phyloP scores from a whole-genome alignment of 768 basidiomycete species.

The Agaricus sinodeliciosus region DNA sequence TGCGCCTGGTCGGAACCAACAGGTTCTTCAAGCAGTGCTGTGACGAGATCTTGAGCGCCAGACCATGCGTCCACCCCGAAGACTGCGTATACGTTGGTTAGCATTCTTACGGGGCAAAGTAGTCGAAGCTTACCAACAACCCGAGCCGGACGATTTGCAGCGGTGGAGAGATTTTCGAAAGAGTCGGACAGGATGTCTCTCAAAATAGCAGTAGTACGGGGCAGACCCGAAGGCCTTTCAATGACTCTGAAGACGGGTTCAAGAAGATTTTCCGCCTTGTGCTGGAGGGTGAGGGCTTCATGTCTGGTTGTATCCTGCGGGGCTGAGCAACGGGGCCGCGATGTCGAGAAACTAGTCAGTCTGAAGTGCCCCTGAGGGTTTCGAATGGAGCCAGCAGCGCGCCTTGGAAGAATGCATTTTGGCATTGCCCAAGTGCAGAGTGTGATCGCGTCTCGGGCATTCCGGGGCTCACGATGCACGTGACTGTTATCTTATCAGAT shows the following conservation, averaged over 20 bases:
- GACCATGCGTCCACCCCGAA: constrained; percentile 50
- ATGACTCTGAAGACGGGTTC: constrained; percentile 32
- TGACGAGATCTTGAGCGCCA: constrained; percentile 51
- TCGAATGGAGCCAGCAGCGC: neutral
- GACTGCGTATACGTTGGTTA: constrained; percentile 32
- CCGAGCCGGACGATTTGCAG: constrained; percentile 29
- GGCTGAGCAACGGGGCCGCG: too few relatives aligned
- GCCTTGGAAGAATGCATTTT: constrained; percentile 3
- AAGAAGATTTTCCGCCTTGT: constrained; percentile 40
- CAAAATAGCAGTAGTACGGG: constrained; percentile 36
- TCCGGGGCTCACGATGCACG: neutral
- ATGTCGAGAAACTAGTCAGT: too few relatives aligned
- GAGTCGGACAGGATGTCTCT: constrained; percentile 31
- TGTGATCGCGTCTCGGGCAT: neutral
- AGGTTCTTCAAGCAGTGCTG: constrained; percentile 67
- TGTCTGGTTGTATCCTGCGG: constrained; percentile 1
- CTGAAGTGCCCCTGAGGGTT: too few relatives aligned
- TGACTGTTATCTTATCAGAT: constrained; percentile 3
- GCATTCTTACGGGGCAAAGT: constrained; percentile 5
- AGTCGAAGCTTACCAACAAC: constrained; percentile 38
- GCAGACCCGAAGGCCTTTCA: constrained; percentile 8
- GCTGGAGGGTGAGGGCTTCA: constrained; percentile 39
- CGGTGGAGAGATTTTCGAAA: constrained; percentile 26
- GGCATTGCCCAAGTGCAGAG: neutral
- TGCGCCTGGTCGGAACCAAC: constrained; percentile 46